A percentile compares a stretch with the other conserved stretches of the same genome.
phyloP scores from a whole-genome alignment of 192 early-diverging fungal genomes.

The Coemansia sp. region DNA sequence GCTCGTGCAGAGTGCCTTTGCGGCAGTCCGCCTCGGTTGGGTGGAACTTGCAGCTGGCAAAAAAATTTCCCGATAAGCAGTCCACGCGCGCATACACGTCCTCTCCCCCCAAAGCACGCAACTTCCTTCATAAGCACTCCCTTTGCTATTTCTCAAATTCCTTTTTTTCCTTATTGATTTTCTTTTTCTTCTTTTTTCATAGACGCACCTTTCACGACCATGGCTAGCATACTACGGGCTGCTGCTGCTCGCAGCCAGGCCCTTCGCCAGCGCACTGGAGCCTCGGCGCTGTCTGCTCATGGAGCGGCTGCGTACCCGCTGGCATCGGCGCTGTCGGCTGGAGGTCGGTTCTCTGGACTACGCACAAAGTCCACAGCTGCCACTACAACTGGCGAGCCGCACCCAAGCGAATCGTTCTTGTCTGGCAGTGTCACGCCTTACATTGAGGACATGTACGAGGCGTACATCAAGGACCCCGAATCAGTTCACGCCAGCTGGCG shows the following conservation, averaged over 20 bases:
- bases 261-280: conserved; percentile 45
- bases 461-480: conserved; percentile 86
- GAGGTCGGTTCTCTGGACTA: conserved; percentile 12
- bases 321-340: conserved; percentile 24
- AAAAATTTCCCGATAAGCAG: conserved; percentile 14
- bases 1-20: conserved; percentile 12
- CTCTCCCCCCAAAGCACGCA: not conserved
- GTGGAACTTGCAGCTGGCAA: not conserved
- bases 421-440: conserved; percentile 84
- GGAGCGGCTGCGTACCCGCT: conserved; percentile 14
- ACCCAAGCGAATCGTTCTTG: conserved; percentile 79
- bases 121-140: not conserved
- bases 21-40: not conserved
- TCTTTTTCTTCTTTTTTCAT: conserved; percentile 9
- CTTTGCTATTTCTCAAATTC: not conserved
- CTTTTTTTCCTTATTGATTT: not conserved
- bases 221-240: conserved; percentile 54
- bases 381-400: conserved; percentile 37
- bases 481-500: conserved; percentile 97
- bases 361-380: conserved; percentile 43
- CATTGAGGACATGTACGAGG: conserved; percentile 95
- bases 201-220: conserved; percentile 17
- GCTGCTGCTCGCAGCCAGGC: conserved; percentile 45
- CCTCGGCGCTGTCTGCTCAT: conserved; percentile 24
- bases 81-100: not conserved